These are phyloP conservation scores for Saraca asoca DNA, from an alignment of 331 rosid species.

Conservation along the genomic window DNA sequence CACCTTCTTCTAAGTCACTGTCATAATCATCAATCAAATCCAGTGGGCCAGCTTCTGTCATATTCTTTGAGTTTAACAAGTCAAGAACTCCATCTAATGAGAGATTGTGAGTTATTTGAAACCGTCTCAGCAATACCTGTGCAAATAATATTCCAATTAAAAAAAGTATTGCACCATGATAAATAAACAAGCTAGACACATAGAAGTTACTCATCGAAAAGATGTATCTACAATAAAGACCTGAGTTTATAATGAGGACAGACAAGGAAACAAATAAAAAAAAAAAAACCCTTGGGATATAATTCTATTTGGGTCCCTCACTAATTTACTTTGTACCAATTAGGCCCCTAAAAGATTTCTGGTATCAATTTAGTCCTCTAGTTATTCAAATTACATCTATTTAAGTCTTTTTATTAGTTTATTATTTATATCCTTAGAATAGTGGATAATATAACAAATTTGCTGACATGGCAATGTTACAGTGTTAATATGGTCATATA, in stretches of 20 bases:
- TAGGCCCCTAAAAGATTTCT: too few species aligned
- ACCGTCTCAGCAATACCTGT: constrained; percentile 77
- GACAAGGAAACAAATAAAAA: constrained; percentile 5
- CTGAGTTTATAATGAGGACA: not conserved
- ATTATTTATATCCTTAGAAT: too few species aligned
- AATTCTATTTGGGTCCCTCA: too few species aligned
- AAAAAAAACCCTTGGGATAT: not conserved
- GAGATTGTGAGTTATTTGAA: constrained; percentile 88
- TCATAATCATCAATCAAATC: constrained; percentile 85
- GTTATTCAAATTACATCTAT: too few species aligned
- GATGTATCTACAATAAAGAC: constrained; percentile 6
- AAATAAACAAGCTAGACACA: constrained; percentile 12
- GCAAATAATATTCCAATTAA: constrained; percentile 35
- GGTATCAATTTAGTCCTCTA: too few species aligned
- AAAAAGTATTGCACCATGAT: constrained; percentile 9
- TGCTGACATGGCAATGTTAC: too few species aligned
- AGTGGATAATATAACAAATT: too few species aligned
- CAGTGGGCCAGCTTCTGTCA: constrained; percentile 90
- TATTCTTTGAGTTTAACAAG: constrained; percentile 83
- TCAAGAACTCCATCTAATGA: constrained; percentile 97
- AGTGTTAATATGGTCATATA: too few species aligned
- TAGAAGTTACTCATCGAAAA: not conserved
- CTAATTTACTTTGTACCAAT: too few species aligned
- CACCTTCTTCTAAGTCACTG: constrained; percentile 89
- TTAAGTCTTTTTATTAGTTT: too few species aligned